phyloP scores from a whole-genome alignment of 164 flowering plant species.

The Pachysandra terminalis region DNA sequence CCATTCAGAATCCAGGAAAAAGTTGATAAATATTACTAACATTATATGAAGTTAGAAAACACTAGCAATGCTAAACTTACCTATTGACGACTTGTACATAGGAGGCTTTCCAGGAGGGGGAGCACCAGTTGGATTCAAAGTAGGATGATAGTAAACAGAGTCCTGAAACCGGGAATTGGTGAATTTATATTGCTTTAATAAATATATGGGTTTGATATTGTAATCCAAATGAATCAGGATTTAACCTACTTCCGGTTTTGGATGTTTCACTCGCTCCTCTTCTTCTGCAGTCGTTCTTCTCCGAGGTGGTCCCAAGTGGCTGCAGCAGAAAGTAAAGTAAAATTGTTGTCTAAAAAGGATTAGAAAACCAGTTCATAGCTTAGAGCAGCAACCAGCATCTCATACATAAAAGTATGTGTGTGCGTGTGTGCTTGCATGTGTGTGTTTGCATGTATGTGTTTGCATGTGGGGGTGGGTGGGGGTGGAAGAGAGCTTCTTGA shows the following conservation, averaged over 20 bases:
- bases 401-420: too few relatives aligned
- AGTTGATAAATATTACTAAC: neutral
- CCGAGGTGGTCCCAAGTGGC: conserved; percentile 91
- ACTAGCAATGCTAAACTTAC: conserved; percentile 26
- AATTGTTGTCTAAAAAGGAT: neutral
- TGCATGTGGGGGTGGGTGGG: too few relatives aligned
- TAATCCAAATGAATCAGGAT: conserved; percentile 3
- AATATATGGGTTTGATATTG: neutral
- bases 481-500: conserved; percentile 18
- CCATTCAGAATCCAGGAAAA: conserved; percentile 11
- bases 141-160: conserved; percentile 96
- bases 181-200: conserved; percentile 4
- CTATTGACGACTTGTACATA: conserved; percentile 93
- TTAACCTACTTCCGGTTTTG: conserved; percentile 76
- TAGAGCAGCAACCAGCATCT: neutral
- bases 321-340: conserved; percentile 34
- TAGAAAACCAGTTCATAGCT: neutral
- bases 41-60: neutral
- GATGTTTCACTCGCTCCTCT: conserved; percentile 85
- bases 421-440: too few relatives aligned
- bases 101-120: conserved; percentile 99
- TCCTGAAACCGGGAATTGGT: conserved; percentile 53
- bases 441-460: too few relatives aligned
- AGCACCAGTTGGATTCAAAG: conserved; percentile 92
- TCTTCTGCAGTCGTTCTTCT: conserved; percentile 79